Percentiles rank a stretch among this genome's conserved stretches.
phyloP scores from a whole-genome alignment of 2,329 filamentous ascomycete genomes.

The Colletotrichum sp. region DNA sequence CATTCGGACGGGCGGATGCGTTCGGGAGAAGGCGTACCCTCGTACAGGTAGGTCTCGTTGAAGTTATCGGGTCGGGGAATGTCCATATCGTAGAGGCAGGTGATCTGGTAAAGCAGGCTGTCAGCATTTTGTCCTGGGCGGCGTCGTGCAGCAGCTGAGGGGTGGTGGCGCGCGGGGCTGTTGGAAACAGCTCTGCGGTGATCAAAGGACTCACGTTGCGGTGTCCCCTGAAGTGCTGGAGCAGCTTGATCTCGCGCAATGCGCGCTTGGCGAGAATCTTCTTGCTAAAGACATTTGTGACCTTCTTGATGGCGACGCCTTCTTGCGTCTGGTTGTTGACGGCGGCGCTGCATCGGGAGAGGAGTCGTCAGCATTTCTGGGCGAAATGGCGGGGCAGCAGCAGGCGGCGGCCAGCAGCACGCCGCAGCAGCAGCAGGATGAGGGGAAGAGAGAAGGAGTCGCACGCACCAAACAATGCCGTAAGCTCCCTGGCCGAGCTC shows the following conservation, averaged over 20 bases:
- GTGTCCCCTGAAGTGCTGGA: slow-evolving; percentile 95
- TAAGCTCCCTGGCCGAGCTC: slow-evolving; percentile 98
- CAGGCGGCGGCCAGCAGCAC: neutral
- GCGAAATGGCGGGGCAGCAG: slow-evolving; percentile 22
- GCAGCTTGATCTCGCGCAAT: slow-evolving; percentile 95
- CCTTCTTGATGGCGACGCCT: slow-evolving; percentile 98
- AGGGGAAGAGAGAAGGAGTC: neutral
- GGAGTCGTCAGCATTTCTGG: slow-evolving; percentile 14
- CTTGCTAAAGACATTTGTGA: slow-evolving; percentile 99
- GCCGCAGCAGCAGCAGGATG: neutral
- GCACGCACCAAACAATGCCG: slow-evolving; percentile 90
- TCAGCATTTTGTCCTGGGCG: slow-evolving; percentile 9
- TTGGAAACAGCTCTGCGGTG: neutral
- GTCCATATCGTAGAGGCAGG: slow-evolving; percentile 99
- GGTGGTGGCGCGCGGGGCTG: slow-evolving; percentile 7
- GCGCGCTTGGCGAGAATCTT: slow-evolving; percentile 99
- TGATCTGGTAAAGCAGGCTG: slow-evolving; percentile 68
- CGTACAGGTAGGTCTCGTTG: slow-evolving; percentile 98
- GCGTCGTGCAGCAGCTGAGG: neutral
- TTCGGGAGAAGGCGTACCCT: slow-evolving; percentile 66
- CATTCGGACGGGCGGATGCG: neutral
- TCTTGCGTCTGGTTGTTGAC: slow-evolving; percentile 90
- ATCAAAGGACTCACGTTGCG: slow-evolving; percentile 68
- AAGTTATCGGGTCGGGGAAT: slow-evolving; percentile 97
- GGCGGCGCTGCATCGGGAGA: slow-evolving; percentile 70